Evolutionary conservation across 2,329 filamentous ascomycete species (phyloP), one percentile per base, ranked within the genome.

Genomic region (Fusarium hainanense): DNA sequence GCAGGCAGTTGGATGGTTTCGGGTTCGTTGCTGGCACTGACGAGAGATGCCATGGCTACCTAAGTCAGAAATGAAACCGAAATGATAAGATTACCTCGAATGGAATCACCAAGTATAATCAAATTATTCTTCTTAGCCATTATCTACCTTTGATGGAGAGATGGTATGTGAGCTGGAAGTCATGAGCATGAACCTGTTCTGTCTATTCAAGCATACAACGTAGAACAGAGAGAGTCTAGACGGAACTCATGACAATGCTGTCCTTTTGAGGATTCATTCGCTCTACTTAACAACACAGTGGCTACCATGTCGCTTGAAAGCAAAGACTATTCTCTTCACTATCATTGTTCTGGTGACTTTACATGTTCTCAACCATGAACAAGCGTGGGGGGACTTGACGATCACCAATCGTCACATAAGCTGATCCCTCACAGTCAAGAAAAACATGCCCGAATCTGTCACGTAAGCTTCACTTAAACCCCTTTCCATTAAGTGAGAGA

Each of bases 391-490:
- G 25, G n/a, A 25, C 9, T 16, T 40, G 32, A 12, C 13, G 18
- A 50, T 7, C 6, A 27, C 14, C 9, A 14, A 8, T 18, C 16
- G 5, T 40, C 7, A 16, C 6, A 20, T 4, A 27, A 8, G 16
- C 3, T 2, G 27, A 28, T 6, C 10, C 14, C 7, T 7, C 23
- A 27, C 11, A 8, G 13, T 40, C 21, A 42, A 13, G 20, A 37
- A 21, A 13, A 14, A 18, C 18, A 37, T 20, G 25, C 13, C 20
- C 20, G 12, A 10, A 42, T 3, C 4, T n/a, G 23, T 11, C 37
- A 37, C 34, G 58, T 58, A 34, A 60, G 43, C 44, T 43, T 47
- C 14, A n/a, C 32, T 6, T 34, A 14, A n/a, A 55, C 48, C 49
- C 30, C 23, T 34, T 37, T 30, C 18, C 12, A n/a, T 20, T n/a